Evolutionary conservation across 129 eudicot genomes (phyloP), one percentile per base, ranked within the genome.

Genomic region (Pulicaria dysenterica): DNA sequence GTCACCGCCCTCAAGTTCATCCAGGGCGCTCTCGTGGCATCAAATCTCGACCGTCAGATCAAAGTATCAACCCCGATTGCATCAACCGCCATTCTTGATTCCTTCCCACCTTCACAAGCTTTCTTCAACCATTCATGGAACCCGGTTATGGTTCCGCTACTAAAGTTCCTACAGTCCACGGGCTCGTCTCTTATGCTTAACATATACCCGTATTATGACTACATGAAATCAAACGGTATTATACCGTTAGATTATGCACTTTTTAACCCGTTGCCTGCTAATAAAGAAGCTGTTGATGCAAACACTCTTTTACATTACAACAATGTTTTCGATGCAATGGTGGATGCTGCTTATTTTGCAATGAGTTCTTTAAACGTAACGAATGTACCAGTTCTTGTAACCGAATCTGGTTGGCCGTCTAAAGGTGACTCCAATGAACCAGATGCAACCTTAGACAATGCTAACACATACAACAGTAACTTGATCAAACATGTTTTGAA

Each of bases 341-440:
- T 92, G n/a, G 98, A 92, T 74, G 98, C 98, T 17, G 98, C 98
- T 8, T 92, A 89, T 73, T 89, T 73, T 54, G 98, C 98, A 14
- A 92, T 92, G 98, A 84, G 86, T 4, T 79, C 55, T 6, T 84
- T 92, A 6, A 92, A 92, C 69, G 76, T 87, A 64, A 92, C 98
- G 0, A 89, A 85, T 50, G 81, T 92, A 5, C 98, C 98, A 3
- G 91, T 92, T 69, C 54, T 92, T 46, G 95, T 92, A 39, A 83
- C 95, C 0, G 98, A 92, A 56, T 81, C 98, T 0, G 98, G 98
- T 0, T 92, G 98, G 98, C 98, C 98, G 0, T 92, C 98, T 0
- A 89, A 86, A 72, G 98, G 98, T 0, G 95, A 89, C 24, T 58
- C 89, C 0, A 85, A 83, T n/a, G 98, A 92, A 64, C 94, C 94